Evolutionary conservation across 345 rosid species (phyloP), one percentile per base, ranked within the genome.

Genomic region (Zanthoxylum bungeanum): DNA sequence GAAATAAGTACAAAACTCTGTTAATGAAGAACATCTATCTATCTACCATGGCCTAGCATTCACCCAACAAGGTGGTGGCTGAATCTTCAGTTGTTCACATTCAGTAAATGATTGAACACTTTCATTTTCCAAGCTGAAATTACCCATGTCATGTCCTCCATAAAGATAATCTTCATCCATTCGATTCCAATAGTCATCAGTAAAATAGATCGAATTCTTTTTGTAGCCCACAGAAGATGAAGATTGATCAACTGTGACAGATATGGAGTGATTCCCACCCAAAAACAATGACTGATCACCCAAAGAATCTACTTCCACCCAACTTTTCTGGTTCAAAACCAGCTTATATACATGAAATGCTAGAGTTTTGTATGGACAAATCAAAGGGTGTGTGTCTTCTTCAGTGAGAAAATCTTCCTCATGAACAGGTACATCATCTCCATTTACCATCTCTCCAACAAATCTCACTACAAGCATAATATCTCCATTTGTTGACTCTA

Each of bases 391-490:
- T 0, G 52, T 52, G 57, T 49, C 76, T 50, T 47, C 67, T 17
- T 62, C 64, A 3, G 52, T 75, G 3, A 62, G 17, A 31, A 79
- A 28, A 31, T 72, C 52, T 19, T 28, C 39, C 22, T 75, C 82
- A 9, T 22, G 39, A 16, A 72, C 33, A 4, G 57, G 37, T 6
- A 19, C 34, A 1, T 66, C 76, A 8, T 71, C 17, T 12, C 3
- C 61, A 60, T 73, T 69, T 24, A 80, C 75, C n/a, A 49, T n/a
- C 30, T 76, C 57, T 22, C 73, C 80, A 0, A 73, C 7, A 10
- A 30, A 52, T 60, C 83, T 60, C 44, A 65, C 64, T 0, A 69
- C 22, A 2, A 80, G 64, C 66, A 76, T 55, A n/a, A 64, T 4
- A 25, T 76, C 66, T 2, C 75, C 71, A 1, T 10, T 6, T 4